A percentile compares a stretch with the other conserved stretches of the same genome.
Conservation (phyloP, 2,329 filamentous ascomycete genomes). For the Verticillium isaacii region DNA sequence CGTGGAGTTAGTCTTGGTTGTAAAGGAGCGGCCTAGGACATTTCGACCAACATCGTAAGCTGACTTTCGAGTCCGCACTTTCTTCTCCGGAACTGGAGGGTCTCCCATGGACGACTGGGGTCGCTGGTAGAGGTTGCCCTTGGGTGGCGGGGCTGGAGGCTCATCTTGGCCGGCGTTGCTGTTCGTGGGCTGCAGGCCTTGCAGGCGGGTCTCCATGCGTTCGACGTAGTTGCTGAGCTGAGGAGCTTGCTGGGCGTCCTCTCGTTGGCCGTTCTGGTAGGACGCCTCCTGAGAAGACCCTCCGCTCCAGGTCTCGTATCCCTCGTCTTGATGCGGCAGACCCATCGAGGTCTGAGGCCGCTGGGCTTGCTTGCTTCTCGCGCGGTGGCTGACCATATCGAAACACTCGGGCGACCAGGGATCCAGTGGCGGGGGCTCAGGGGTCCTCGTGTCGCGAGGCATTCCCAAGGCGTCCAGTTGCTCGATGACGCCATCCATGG, state of each 20-base stretch:
- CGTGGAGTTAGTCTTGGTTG: constrained; percentile 81
- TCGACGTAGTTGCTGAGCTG: constrained; percentile 83
- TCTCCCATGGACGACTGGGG: constrained; percentile 56
- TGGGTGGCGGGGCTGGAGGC: constrained; percentile 60
- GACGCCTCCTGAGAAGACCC: constrained; percentile 46
- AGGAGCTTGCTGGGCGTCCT: constrained; percentile 54
- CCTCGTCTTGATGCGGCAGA: constrained; percentile 56
- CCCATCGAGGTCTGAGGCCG: constrained; percentile 73
- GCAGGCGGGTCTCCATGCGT: constrained; percentile 81
- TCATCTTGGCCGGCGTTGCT: constrained; percentile 43
- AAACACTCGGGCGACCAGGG: constrained; percentile 93
- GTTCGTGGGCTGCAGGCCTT: constrained; percentile 59
- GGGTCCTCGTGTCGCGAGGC: constrained; percentile 49
- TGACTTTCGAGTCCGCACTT: constrained; percentile 63
- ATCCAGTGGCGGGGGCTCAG: constrained; percentile 51
- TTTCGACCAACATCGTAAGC: constrained; percentile 72
- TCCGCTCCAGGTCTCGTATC: constrained; percentile 55
- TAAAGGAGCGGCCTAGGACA: constrained; percentile 72
- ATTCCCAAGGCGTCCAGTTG: constrained; percentile 83
- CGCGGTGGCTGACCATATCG: constrained; percentile 46
- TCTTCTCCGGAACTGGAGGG: constrained; percentile 32
- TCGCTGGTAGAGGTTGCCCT: constrained; percentile 44
- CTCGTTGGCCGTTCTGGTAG: constrained; percentile 31
- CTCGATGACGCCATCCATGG: constrained; percentile 98
- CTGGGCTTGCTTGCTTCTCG: constrained; percentile 23